Percentiles rank a stretch among this genome's conserved stretches.
Evolutionary conservation across 805 yeast species (phyloP).

Genomic region (Ogataea nitratoaversa): DNA sequence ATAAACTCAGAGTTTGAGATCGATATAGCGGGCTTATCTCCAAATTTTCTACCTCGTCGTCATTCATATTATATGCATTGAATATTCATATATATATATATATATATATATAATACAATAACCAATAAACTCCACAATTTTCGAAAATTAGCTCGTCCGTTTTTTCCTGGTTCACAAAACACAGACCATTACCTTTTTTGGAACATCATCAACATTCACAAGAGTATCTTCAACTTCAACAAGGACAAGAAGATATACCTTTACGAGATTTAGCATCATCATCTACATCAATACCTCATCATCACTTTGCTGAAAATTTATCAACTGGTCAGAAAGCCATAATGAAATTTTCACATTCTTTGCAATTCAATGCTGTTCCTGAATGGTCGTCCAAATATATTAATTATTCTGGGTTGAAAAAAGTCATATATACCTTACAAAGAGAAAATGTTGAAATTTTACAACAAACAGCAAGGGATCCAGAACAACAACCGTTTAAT

Average conservation of each 20-base stretch:
- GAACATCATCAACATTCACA: background rate
- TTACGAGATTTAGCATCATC: constrained; percentile 14
- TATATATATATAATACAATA: no score
- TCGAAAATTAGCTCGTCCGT: constrained; percentile 1
- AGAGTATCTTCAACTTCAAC: constrained; percentile 4
- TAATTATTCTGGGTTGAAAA: constrained; percentile 50
- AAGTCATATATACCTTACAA: constrained; percentile 77
- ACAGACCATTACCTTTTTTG: background rate
- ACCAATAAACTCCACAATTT: no score
- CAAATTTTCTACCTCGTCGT: no score
- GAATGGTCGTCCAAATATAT: constrained; percentile 47
- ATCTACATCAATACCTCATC: background rate
- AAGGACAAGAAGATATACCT: constrained; percentile 11
- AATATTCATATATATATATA: no score
- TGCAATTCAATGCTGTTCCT: constrained; percentile 39
- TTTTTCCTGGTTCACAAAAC: background rate
- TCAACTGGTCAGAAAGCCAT: background rate
- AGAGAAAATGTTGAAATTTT: constrained; percentile 44
- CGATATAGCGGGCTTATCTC: no score
- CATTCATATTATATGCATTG: no score
- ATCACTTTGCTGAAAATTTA: no score
- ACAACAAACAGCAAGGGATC: constrained; percentile 17
- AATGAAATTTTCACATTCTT: constrained; percentile 90
- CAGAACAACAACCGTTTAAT: constrained; percentile 26
- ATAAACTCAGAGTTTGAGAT: no score